A percentile compares a stretch with the other conserved stretches of the same genome.
Evolutionary conservation across 345 rosid genomes (phyloP).

Genomic region (Melaleuca alternifolia): DNA sequence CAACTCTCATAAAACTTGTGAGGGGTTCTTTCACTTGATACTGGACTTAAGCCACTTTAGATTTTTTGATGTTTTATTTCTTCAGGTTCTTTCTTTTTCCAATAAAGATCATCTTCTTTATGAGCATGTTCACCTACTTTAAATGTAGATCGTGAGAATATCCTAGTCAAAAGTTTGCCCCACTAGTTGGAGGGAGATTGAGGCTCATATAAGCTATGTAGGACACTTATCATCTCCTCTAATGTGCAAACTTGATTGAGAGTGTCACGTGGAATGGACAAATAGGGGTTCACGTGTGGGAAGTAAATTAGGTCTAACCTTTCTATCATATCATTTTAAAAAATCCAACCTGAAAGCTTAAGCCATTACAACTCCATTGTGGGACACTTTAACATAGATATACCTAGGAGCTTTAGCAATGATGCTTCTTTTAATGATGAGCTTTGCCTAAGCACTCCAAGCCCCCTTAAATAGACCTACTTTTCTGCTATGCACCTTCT

Average conservation of each 20-base stretch:
- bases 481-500: not conserved
- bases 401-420: not conserved
- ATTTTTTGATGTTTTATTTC: not conserved
- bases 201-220: not conserved
- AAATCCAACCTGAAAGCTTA: not conserved
- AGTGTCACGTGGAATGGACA: not conserved
- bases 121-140: not conserved
- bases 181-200: not conserved
- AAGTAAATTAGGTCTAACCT: not conserved
- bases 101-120: not conserved
- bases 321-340: not conserved
- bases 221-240: not conserved
- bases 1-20: not conserved
- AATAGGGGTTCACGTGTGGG: not conserved
- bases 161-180: not conserved
- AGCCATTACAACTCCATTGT: not conserved
- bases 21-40: not conserved
- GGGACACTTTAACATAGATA: not conserved
- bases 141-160: not conserved
- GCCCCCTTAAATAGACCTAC: not conserved
- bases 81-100: not conserved
- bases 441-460: not conserved
- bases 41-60: not conserved
- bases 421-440: not conserved
- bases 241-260: not conserved